Conservation (phyloP, 371 early-diverging fungal species). For the Mucor sp. region DNA sequence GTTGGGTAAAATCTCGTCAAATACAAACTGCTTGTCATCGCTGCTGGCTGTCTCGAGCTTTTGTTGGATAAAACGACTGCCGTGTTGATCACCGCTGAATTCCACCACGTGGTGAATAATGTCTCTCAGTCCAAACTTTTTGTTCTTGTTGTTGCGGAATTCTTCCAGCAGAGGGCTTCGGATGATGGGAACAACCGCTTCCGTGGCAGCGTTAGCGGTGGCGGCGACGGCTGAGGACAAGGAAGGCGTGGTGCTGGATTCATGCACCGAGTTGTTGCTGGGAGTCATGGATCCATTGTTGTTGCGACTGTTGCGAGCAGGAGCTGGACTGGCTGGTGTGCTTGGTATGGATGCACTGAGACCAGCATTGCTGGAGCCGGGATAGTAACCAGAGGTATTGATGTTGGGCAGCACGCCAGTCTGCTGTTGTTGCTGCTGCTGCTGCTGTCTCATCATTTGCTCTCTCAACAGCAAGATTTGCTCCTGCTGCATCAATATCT, state of each 20-base stretch:
- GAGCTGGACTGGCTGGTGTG: conserved; percentile 10
- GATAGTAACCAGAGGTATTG: neutral
- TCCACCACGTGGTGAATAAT: conserved; percentile 93
- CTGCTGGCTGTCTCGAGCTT: conserved; percentile 91
- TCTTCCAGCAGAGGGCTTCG: conserved; percentile 90
- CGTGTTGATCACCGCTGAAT: conserved; percentile 99
- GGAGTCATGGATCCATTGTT: neutral
- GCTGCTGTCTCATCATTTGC: conserved; percentile 41
- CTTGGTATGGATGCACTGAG: neutral
- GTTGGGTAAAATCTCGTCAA: conserved; percentile 93
- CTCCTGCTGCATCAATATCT: conserved; percentile 47
- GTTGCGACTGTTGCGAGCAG: neutral
- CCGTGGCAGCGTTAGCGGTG: neutral
- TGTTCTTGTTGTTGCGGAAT: conserved; percentile 92
- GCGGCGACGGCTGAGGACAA: neutral
- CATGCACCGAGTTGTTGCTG: neutral
- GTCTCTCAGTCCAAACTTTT: conserved; percentile 91
- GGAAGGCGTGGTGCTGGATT: neutral
- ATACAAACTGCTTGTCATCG: conserved; percentile 96
- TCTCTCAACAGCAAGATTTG: conserved; percentile 41
- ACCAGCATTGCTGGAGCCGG: neutral
- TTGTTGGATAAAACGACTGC: conserved; percentile 99
- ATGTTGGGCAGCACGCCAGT: neutral
- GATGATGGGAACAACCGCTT: conserved; percentile 32
- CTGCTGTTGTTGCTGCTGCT: conserved; percentile 11